A percentile compares a stretch with the other conserved stretches of the same genome.
These are phyloP conservation scores for Astrothelium macrocarpum DNA, from an alignment of 495 filamentous ascomycete species.

Conservation along the genomic window DNA sequence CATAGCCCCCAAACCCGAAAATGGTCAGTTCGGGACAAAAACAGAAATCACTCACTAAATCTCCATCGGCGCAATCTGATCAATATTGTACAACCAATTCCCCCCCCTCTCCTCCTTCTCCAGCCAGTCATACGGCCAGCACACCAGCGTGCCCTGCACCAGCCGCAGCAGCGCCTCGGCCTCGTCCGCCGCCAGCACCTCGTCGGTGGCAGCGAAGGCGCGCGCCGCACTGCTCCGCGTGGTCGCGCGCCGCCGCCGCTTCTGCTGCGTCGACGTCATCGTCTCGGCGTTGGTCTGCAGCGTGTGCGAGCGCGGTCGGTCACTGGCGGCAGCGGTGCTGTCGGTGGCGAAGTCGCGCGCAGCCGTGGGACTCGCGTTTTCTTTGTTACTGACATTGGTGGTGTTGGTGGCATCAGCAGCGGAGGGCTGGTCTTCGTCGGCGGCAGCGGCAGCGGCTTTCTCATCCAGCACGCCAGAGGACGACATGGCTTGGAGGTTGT, in stretches of 20 bases:
- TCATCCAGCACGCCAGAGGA: slow-evolving; percentile 26
- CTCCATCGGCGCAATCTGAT: slow-evolving; percentile 89
- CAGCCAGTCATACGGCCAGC: slow-evolving; percentile 94
- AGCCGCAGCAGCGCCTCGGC: slow-evolving; percentile 72
- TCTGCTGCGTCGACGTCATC: slow-evolving; percentile 16
- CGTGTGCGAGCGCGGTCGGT: neutral
- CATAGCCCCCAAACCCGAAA: too few species aligned
- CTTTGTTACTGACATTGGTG: neutral
- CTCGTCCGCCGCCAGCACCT: slow-evolving; percentile 59
- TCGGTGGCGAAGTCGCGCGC: neutral
- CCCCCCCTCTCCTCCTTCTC: slow-evolving; percentile 79
- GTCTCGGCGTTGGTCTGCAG: slow-evolving; percentile 16
- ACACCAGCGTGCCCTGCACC: slow-evolving; percentile 79
- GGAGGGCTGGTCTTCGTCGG: neutral
- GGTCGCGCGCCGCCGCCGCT: slow-evolving; percentile 59
- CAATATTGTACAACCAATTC: slow-evolving; percentile 95
- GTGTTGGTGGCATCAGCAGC: neutral
- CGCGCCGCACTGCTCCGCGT: slow-evolving; percentile 66
- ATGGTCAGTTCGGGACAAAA: too few species aligned
- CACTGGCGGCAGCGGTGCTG: neutral
- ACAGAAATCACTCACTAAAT: slow-evolving; percentile 49
- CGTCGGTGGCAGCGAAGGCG: slow-evolving; percentile 55
- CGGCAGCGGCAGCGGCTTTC: slow-evolving; percentile 25
- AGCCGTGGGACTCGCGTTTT: neutral
- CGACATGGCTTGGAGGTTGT: slow-evolving; percentile 10